phyloP scores from a whole-genome alignment of 331 rosid genomes.

The Rhamnella rubrinervis region DNA sequence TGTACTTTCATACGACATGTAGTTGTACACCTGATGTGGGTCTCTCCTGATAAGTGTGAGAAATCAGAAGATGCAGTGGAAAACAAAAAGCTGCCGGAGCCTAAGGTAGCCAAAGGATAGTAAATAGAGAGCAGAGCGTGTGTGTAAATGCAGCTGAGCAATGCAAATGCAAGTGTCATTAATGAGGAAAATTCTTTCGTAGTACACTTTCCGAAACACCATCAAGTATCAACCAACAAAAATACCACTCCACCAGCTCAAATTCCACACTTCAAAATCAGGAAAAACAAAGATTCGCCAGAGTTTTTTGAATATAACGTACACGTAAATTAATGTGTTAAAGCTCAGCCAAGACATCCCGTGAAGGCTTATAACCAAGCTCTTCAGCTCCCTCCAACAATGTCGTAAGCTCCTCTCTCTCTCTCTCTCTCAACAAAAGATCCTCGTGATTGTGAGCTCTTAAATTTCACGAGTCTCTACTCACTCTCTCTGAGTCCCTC shows the following conservation, averaged over 20 bases:
- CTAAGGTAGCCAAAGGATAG: slow-evolving; percentile 5
- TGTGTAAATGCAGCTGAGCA: slow-evolving; percentile 9
- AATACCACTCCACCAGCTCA: background rate
- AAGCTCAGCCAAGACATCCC: slow-evolving; percentile 60
- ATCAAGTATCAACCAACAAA: background rate
- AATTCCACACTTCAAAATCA: slow-evolving; percentile 1
- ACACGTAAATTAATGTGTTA: slow-evolving; percentile 26
- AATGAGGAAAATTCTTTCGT: background rate
- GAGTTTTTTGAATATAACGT: slow-evolving; percentile 45
- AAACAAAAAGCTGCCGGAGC: background rate
- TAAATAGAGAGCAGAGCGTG: slow-evolving; percentile 6
- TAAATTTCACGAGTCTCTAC: slow-evolving; percentile 83
- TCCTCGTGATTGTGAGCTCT: slow-evolving; percentile 99
- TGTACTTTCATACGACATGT: too few relatives aligned
- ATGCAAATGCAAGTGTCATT: background rate
- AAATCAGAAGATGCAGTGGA: slow-evolving; percentile 14
- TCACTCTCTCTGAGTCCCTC: slow-evolving; percentile 33
- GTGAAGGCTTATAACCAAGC: slow-evolving; percentile 46
- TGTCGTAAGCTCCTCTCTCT: slow-evolving; percentile 14
- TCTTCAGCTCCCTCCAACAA: slow-evolving; percentile 42
- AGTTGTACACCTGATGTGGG: background rate
- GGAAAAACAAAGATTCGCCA: slow-evolving; percentile 22
- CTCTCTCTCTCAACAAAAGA: slow-evolving; percentile 52
- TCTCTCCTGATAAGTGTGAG: background rate
- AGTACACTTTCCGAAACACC: background rate